These are phyloP conservation scores for Tolypocladium amazonense DNA, from an alignment of 2,329 filamentous ascomycete genomes.

Conservation along the genomic window DNA sequence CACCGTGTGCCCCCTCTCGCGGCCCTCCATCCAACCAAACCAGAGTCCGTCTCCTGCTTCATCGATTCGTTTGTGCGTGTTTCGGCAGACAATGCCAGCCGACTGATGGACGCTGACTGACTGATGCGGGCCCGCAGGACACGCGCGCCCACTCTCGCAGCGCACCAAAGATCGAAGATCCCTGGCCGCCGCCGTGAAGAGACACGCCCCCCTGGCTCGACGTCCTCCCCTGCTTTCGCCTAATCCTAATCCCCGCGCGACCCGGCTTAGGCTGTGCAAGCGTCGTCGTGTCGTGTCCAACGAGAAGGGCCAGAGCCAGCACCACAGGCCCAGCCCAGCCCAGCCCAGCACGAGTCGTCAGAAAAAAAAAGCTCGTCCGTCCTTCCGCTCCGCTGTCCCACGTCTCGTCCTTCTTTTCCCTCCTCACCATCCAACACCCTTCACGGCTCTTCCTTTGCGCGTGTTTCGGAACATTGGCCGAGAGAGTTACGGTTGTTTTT, in stretches of 20 bases:
- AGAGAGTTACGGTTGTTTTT: constrained; percentile 35
- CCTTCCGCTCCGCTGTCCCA: constrained; percentile 21
- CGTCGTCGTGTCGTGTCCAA: constrained; percentile 9
- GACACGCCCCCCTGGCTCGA: constrained; percentile 14
- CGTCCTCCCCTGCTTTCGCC: constrained; percentile 20
- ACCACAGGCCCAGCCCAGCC: constrained; percentile 11
- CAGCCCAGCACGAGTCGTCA: constrained; percentile 9
- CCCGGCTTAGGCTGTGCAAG: constrained; percentile 13
- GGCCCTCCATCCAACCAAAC: background rate
- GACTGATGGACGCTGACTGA: background rate
- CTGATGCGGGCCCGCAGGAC: background rate
- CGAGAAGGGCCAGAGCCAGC: constrained; percentile 8
- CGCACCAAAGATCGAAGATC: constrained; percentile 2
- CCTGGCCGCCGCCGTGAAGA: constrained; percentile 4
- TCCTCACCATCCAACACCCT: constrained; percentile 20
- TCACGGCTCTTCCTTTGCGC: constrained; percentile 35
- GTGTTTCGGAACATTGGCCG: constrained; percentile 32
- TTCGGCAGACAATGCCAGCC: background rate
- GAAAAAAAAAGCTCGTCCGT: constrained; percentile 25
- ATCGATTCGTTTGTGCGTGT: constrained; percentile 1
- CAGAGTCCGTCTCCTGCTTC: background rate
- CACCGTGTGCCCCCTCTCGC: background rate
- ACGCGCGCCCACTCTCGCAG: background rate
- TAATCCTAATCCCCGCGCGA: constrained; percentile 13
- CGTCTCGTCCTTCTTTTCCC: constrained; percentile 18